Conservation (phyloP, 2,329 filamentous ascomycete genomes). For the Clathrospora elynae region DNA sequence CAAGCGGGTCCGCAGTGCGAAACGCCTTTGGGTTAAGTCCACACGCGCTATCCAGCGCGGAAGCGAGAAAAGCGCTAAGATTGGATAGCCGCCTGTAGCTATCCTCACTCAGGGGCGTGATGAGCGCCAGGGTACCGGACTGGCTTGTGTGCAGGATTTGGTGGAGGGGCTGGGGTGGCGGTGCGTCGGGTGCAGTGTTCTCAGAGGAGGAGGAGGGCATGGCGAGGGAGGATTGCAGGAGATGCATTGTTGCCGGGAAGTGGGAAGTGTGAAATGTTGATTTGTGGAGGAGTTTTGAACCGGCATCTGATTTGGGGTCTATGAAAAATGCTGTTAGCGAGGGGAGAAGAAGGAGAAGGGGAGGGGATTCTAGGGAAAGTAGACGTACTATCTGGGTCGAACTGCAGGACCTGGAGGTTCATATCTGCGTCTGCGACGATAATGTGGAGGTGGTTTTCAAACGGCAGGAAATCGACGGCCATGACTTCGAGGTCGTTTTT, state of each 20-base stretch:
- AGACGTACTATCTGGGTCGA: constrained; percentile 85
- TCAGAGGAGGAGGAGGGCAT: constrained; percentile 45
- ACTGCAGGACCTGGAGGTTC: constrained; percentile 87
- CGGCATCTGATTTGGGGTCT: constrained; percentile 94
- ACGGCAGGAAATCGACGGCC: constrained; percentile 84
- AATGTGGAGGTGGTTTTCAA: constrained; percentile 80
- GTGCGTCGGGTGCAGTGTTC: constrained; percentile 39
- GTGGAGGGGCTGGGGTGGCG: constrained; percentile 23
- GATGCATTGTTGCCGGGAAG: constrained; percentile 72
- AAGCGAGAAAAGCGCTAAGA: constrained; percentile 78
- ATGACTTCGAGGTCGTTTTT: constrained; percentile 77
- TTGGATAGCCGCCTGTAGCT: constrained; percentile 83
- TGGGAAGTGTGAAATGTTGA: constrained; percentile 89
- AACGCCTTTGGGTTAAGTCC: constrained; percentile 85
- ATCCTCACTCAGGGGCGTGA: constrained; percentile 78
- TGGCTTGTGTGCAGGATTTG: constrained; percentile 48
- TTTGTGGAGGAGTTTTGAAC: constrained; percentile 82
- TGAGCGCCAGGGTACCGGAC: constrained; percentile 75
- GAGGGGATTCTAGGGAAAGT: too few species aligned
- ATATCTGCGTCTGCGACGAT: constrained; percentile 83
- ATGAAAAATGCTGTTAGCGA: constrained; percentile 9
- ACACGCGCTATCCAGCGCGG: constrained; percentile 74
- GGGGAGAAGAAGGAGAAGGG: neutral
- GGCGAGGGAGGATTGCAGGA: constrained; percentile 71
- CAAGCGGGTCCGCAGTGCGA: constrained; percentile 58